Conservation (phyloP, 495 filamentous ascomycete genomes). For the Hypomontagnella monticulosa region DNA sequence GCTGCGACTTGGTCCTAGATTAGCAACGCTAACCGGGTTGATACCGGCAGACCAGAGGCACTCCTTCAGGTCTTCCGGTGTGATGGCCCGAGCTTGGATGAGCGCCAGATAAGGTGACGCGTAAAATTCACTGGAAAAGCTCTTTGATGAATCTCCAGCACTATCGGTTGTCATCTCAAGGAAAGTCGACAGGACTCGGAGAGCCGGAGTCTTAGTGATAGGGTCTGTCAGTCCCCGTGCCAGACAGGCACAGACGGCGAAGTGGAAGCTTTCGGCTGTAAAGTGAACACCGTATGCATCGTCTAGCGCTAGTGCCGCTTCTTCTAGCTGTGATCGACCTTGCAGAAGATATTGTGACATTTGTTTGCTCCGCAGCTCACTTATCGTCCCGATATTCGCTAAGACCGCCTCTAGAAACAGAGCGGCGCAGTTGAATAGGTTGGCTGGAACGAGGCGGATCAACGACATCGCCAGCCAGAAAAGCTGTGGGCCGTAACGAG, state of each 20-base stretch:
- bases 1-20: slow-evolving; percentile 46
- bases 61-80: slow-evolving; percentile 59
- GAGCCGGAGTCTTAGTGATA: slow-evolving; percentile 62
- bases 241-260: slow-evolving; percentile 67
- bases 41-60: slow-evolving; percentile 63
- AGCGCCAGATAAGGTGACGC: slow-evolving; percentile 62
- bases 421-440: slow-evolving; percentile 69
- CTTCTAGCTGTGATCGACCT: slow-evolving; percentile 64
- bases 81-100: slow-evolving; percentile 57
- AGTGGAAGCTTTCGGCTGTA: slow-evolving; percentile 69
- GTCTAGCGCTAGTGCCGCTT: slow-evolving; percentile 66
- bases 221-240: slow-evolving; percentile 69
- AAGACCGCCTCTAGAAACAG: slow-evolving; percentile 69
- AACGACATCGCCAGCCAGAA: slow-evolving; percentile 75
- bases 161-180: slow-evolving; percentile 64
- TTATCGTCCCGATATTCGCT: slow-evolving; percentile 64
- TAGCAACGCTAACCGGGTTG: slow-evolving; percentile 48
- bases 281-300: slow-evolving; percentile 71
- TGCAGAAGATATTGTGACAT: slow-evolving; percentile 66
- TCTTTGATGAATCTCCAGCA: slow-evolving; percentile 26
- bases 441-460: slow-evolving; percentile 66
- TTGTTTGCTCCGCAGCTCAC: slow-evolving; percentile 64
- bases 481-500: slow-evolving; percentile 71
- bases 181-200: slow-evolving; percentile 67
- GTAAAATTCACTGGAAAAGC: slow-evolving; percentile 47